Base-by-base conservation (phyloP, 2,329 filamentous ascomycete genomes). In the Aspergillus pseudoterreus region DNA sequence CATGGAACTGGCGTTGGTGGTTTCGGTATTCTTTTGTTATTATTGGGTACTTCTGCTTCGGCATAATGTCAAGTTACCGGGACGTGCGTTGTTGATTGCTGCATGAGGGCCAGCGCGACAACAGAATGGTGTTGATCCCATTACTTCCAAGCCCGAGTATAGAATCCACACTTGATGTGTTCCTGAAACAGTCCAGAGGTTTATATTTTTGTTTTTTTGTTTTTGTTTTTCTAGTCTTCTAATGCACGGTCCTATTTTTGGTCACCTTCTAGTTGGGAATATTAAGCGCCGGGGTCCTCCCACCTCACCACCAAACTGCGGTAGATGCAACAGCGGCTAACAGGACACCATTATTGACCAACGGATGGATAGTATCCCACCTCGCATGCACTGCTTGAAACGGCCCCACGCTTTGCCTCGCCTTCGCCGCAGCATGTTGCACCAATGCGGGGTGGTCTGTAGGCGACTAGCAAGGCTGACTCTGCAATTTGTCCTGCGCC, bases 1-100 rank as follows among this genome's bases (percentile, higher is more conserved):
- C 61, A 64, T 64, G 51, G 62, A 51, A 60, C 57, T 49, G 68
- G 68, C 64, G 68, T 71, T 71, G 58, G 64, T 56, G 68, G 61
- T 49, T 58, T 63, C 41, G 17, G 45, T 50, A 52, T 51, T 51
- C 56, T 17, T 15, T 9, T 39, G 19, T 24, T 41, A 32, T 39
- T 11, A 30, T 30, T 30, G 27, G 27, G 27, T 30, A 30, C 3
- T 47, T 39, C 30, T 17, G 39, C 22, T 42, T 17, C 5, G 39
- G 35, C 11, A 42, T 42, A 42, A 42, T 42, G 39, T 19, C 19
- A 42, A 22, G 19, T 42, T 10, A 22, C 19, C 11, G 39, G 19
- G n/a, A 38, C 15, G 14, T 38, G 35, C 35, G 35, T 38, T 38
- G 14, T 38, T 35, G 11, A 38, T 38, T 38, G 35, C 2, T n/a